phyloP scores from a whole-genome alignment of 2,329 filamentous ascomycete genomes.

The Cladosporium sp. region DNA sequence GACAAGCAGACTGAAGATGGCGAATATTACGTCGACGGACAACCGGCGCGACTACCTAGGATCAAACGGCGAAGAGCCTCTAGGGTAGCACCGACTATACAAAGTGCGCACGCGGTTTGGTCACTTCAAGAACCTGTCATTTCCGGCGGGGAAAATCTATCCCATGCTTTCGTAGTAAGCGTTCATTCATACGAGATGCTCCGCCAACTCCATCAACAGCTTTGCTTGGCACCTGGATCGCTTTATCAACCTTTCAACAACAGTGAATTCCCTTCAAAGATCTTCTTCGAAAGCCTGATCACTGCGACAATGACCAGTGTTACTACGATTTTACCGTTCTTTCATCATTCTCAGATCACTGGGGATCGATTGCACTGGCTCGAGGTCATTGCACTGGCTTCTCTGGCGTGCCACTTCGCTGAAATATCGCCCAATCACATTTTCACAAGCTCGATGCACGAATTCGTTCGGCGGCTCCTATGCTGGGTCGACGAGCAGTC shows the following conservation, averaged over 20 bases:
- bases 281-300: constrained; percentile 22
- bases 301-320: constrained; percentile 27
- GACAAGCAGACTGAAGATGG: constrained; percentile 10
- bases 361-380: constrained; percentile 17
- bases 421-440: neutral
- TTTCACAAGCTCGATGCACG: constrained; percentile 16
- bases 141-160: neutral
- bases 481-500: neutral
- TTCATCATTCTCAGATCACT: constrained; percentile 23
- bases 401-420: constrained; percentile 23
- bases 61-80: constrained; percentile 15
- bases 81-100: neutral
- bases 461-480: constrained; percentile 16
- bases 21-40: constrained; percentile 25
- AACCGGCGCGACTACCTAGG: constrained; percentile 21
- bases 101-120: neutral
- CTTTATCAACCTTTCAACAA: constrained; percentile 15
- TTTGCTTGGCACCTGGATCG: neutral
- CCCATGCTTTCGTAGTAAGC: neutral
- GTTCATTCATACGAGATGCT: neutral
- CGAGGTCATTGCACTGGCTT: constrained; percentile 26
- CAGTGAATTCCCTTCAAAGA: constrained; percentile 21
- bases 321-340: constrained; percentile 27
- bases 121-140: neutral
- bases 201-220: neutral